Evolutionary conservation across 2,329 filamentous ascomycete genomes (phyloP).

Genomic region (Colletotrichum sp.): DNA sequence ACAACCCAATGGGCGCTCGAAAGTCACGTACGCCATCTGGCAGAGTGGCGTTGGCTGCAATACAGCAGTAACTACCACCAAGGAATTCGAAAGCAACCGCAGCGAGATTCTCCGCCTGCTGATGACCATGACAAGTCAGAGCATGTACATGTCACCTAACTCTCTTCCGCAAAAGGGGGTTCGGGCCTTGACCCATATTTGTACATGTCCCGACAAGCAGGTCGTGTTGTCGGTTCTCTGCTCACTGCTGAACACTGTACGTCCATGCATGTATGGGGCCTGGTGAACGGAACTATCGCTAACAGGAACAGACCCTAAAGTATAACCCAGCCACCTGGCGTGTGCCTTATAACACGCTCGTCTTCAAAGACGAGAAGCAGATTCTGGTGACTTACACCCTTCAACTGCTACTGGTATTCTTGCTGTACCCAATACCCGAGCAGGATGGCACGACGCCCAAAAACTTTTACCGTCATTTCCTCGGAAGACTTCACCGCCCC

Average conservation of each 20-base stretch:
- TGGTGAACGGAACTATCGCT: background rate
- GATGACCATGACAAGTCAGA: slow-evolving; percentile 84
- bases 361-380: slow-evolving; percentile 90
- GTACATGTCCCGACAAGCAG: slow-evolving; percentile 88
- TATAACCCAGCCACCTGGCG: slow-evolving; percentile 95
- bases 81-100: slow-evolving; percentile 91
- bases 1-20: slow-evolving; percentile 71
- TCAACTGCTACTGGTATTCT: slow-evolving; percentile 83
- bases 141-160: slow-evolving; percentile 88
- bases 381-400: slow-evolving; percentile 90
- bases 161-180: slow-evolving; percentile 83
- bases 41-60: slow-evolving; percentile 97
- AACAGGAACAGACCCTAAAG: slow-evolving; percentile 74
- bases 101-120: slow-evolving; percentile 88
- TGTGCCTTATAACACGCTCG: slow-evolving; percentile 90
- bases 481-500: slow-evolving; percentile 86
- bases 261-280: slow-evolving; percentile 31
- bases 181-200: slow-evolving; percentile 85
- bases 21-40: slow-evolving; percentile 95
- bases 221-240: slow-evolving; percentile 88
- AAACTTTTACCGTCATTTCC: slow-evolving; percentile 93
- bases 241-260: slow-evolving; percentile 90
- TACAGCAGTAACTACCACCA: slow-evolving; percentile 83
- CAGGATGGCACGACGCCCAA: slow-evolving; percentile 70
- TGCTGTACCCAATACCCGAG: slow-evolving; percentile 89